A percentile compares a stretch with the other conserved stretches of the same genome.
phyloP scores from a whole-genome alignment of 495 filamentous ascomycete species.

The Emericellopsis terricola region DNA sequence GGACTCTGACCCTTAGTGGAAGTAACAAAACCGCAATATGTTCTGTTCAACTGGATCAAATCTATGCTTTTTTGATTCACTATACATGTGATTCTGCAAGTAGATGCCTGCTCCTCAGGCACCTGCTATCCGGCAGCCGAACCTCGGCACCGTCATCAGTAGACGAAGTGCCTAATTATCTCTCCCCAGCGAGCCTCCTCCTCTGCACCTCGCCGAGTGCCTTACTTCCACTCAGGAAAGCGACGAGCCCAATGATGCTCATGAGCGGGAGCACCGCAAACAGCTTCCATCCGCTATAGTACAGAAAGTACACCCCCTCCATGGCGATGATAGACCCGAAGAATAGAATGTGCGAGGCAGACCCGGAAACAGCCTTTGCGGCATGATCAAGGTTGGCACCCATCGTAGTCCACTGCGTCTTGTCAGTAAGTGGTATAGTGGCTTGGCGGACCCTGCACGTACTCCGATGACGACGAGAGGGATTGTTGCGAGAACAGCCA shows the following conservation, averaged over 20 bases:
- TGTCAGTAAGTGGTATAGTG: conserved; percentile 3
- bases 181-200: conserved; percentile 60
- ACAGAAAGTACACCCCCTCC: conserved; percentile 86
- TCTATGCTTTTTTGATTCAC: too few species aligned
- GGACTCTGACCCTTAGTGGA: too few species aligned
- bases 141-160: too few species aligned
- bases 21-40: too few species aligned
- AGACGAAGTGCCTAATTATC: too few species aligned
- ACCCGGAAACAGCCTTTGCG: conserved; percentile 52
- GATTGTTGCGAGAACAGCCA: conserved; percentile 50
- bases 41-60: too few species aligned
- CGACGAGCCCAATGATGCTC: conserved; percentile 43
- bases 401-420: conserved; percentile 49
- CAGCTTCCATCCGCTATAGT: conserved; percentile 85
- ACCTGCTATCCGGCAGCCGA: too few species aligned
- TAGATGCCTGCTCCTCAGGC: too few species aligned
- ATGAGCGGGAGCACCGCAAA: conserved; percentile 75
- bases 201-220: conserved; percentile 86
- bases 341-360: conserved; percentile 64
- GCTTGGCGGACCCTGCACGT: conserved; percentile 15
- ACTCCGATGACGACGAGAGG: conserved; percentile 55
- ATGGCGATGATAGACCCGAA: conserved; percentile 68
- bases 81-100: too few species aligned
- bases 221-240: conserved; percentile 78
- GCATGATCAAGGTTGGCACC: conserved; percentile 78